Conservation (phyloP, 331 rosid genomes). For the Ulmus americana region DNA sequence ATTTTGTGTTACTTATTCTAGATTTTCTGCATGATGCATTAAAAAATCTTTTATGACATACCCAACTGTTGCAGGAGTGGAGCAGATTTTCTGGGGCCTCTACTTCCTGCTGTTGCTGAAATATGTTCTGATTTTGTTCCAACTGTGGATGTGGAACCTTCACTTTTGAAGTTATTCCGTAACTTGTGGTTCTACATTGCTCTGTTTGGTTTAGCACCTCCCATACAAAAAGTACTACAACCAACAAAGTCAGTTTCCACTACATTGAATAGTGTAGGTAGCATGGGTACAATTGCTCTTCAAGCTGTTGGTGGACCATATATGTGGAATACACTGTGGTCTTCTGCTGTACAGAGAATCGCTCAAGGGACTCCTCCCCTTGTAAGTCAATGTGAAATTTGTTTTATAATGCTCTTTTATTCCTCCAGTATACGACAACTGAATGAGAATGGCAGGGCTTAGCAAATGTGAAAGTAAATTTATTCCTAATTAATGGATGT, state of each 20-base stretch:
- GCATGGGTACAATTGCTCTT: constrained; percentile 71
- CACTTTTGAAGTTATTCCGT: constrained; percentile 86
- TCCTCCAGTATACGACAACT: not conserved
- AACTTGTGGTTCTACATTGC: constrained; percentile 97
- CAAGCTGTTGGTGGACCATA: constrained; percentile 96
- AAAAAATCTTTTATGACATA: constrained; percentile 8
- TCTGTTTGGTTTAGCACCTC: constrained; percentile 96
- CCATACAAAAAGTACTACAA: constrained; percentile 58
- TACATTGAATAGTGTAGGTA: constrained; percentile 75
- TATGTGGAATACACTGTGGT: constrained; percentile 88
- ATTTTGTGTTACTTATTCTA: not conserved
- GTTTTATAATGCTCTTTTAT: not conserved
- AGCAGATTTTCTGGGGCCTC: constrained; percentile 92
- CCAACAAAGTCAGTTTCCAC: constrained; percentile 64
- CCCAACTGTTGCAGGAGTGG: constrained; percentile 71
- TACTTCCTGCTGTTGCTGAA: constrained; percentile 97
- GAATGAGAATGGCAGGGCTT: not conserved
- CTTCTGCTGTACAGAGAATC: constrained; percentile 75
- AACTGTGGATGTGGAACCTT: constrained; percentile 75
- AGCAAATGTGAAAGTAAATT: not conserved
- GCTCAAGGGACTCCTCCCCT: constrained; percentile 98
- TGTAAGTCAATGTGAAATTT: constrained; percentile 45
- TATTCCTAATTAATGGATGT: not conserved
- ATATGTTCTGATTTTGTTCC: constrained; percentile 95
- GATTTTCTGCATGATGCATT: not conserved